Conservation (phyloP, 179 eudicot genomes). For the Dionaea muscipula region DNA sequence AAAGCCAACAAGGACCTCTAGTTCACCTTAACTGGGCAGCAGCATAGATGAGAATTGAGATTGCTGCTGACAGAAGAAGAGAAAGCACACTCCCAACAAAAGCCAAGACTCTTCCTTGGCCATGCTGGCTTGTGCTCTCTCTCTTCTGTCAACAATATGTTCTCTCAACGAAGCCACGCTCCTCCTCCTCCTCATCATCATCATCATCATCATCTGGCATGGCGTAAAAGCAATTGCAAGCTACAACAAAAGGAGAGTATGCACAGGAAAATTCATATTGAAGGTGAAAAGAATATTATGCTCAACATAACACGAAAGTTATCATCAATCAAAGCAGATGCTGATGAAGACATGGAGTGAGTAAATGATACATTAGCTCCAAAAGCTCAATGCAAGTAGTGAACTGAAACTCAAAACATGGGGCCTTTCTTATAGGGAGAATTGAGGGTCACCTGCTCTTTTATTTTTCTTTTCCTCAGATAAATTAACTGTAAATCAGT, state of each 20-base stretch:
- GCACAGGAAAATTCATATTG: too few species aligned
- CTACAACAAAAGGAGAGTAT: too few species aligned
- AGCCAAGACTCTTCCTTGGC: conserved; percentile 13
- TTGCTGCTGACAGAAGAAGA: conserved; percentile 28
- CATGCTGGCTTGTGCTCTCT: conserved; percentile 34
- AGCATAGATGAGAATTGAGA: too few species aligned
- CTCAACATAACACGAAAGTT: too few species aligned
- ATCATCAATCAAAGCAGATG: too few species aligned
- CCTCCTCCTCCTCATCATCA: neutral
- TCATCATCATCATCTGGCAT: neutral
- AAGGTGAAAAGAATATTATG: too few species aligned
- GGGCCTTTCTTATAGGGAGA: neutral
- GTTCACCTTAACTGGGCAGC: too few species aligned
- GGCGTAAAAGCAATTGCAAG: neutral
- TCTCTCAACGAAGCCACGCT: neutral
- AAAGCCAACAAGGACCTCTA: too few species aligned
- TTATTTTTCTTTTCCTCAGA: neutral
- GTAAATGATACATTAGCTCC: neutral
- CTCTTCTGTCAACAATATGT: conserved; percentile 34
- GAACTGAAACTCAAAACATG: neutral
- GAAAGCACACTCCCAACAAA: conserved; percentile 33
- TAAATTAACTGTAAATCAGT: neutral
- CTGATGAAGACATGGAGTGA: neutral
- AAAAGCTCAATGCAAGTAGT: neutral
- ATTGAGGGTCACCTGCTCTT: neutral